Base-by-base conservation (phyloP, 345 rosid species). In the Salix arbutifolia region DNA sequence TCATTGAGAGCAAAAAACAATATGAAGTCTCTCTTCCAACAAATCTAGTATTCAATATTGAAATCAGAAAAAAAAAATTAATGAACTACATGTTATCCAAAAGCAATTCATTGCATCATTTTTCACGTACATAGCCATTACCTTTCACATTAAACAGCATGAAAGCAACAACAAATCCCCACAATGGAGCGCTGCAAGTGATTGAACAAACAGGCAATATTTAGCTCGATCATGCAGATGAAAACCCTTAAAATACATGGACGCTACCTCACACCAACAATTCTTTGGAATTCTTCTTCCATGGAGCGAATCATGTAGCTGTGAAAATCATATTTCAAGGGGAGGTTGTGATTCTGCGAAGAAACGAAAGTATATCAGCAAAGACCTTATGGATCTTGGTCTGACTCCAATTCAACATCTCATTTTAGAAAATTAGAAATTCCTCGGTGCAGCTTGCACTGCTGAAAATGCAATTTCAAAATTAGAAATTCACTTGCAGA, bases 141-240 rank as follows among this genome's bases (percentile, higher is more conserved):
- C 99, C 99, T 92, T 92, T 87, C 58, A 96, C 82, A 78, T 96
- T 96, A 75, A 90, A 93, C 79, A 96, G 90, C 97, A 96, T 96
- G 89, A 93, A 92, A 66, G 89, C 94, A 72, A 96, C 96, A 62
- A 96, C 99, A 38, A 93, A 96, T 72, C 98, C 97, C 99, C 99
- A 96, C 67, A 96, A 86, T 6, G 88, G 93, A 60, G 87, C 94
- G 76, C 99, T 96, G 91, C 87, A 90, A 80, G 72, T 77, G 65
- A 80, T 76, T 72, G 62, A 69, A 82, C 70, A 69, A 65, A 72
- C 16, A 48, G 71, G 37, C 8, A 33, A 33, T 33, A 53, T 52
- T 70, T 28, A 83, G 80, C 79, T 21, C 38, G 61, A 65, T 61
- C 33, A 69, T 38, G 50, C 48, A 68, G 67, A 78, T 23, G 62